Evolutionary conservation across 306 rosid genomes (phyloP), one percentile per base, ranked within the genome.

Genomic region (Cucumis cinereus): DNA sequence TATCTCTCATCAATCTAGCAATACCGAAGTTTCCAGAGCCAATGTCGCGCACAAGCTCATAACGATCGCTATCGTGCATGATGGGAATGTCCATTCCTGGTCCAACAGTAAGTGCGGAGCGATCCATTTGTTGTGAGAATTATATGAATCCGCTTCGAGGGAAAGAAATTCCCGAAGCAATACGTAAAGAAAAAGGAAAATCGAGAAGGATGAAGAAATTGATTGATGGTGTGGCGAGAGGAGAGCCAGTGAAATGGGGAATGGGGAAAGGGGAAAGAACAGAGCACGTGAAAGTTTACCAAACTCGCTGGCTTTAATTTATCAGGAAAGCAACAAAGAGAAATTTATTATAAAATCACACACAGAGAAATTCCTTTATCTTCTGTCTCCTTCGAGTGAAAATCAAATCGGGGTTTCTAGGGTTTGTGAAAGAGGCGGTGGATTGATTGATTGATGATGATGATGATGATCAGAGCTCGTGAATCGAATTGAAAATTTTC

Each of bases 1-100:
- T 91, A 59, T 93, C 98, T 19, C 84, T 87, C 98, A 93, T 91
- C 49, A 93, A 81, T 89, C 97, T 88, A 0, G 98, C 96, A 4
- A 93, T 88, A 5, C 91, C 98, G 80, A 93, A 93, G 79, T 91
- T 93, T 2, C 98, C 98, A 20, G 97, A 88, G 19, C 98, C 97
- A 71, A 93, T 93, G 72, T 90, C 94, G 9, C 90, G 85, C 55
- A 93, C 91, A 35, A 90, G 81, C 81, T 93, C 98, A 74, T 93
- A 93, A 10, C 96, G 86, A 77, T 93, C 94, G 35, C 98, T 93
- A 24, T 90, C 94, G 83, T 93, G 98, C 92, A 91, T 86, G 80
- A 91, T 93, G 81, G 96, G 97, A 88, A 90, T 76, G 35, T 91
- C 97, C 89, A 88, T 76, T 38, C 75, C 89, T 79, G 97, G 90